Percentiles rank a stretch among this genome's conserved stretches.
Evolutionary conservation across 192 early-diverging fungal species (phyloP).

Genomic region (Gryganskiella cystojenkinii): DNA sequence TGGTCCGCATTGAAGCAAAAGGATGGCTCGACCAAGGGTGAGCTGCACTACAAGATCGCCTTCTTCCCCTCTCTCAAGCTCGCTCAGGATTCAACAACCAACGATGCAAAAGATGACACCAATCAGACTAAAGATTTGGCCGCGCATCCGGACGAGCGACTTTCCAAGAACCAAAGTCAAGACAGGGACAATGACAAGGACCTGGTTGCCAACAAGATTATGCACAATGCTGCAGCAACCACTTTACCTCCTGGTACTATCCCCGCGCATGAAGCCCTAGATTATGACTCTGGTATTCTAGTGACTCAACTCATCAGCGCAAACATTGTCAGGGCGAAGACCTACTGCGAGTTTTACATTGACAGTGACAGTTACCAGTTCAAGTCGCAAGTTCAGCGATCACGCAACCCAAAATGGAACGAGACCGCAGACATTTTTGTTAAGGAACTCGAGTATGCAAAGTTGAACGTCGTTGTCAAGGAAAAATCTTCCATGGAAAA

Average conservation of each 20-base stretch:
- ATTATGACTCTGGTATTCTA: slow-evolving; percentile 47
- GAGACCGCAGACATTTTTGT: slow-evolving; percentile 63
- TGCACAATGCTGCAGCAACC: slow-evolving; percentile 7
- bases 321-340: slow-evolving; percentile 25
- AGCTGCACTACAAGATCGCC: slow-evolving; percentile 64
- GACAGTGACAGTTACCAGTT: slow-evolving; percentile 45
- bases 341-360: slow-evolving; percentile 50
- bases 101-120: no score
- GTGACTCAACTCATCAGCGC: slow-evolving; percentile 37
- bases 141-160: no score
- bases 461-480: slow-evolving; percentile 54
- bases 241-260: slow-evolving; percentile 24
- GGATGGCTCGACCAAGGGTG: slow-evolving; percentile 68
- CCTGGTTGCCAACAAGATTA: slow-evolving; percentile 9
- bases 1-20: slow-evolving; percentile 68
- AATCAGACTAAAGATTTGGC: no score
- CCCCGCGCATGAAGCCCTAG: slow-evolving; percentile 31
- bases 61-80: slow-evolving; percentile 60
- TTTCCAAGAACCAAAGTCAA: no score
- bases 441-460: slow-evolving; percentile 69
- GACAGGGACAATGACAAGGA: slow-evolving; percentile 19
- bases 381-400: slow-evolving; percentile 45
- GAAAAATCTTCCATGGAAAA: slow-evolving; percentile 47
- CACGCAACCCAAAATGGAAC: slow-evolving; percentile 48
- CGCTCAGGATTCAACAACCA: slow-evolving; percentile 40